Percentiles rank a stretch among this genome's conserved stretches.
Evolutionary conservation across 345 rosid species (phyloP).

Genomic region (Citrus medica): DNA sequence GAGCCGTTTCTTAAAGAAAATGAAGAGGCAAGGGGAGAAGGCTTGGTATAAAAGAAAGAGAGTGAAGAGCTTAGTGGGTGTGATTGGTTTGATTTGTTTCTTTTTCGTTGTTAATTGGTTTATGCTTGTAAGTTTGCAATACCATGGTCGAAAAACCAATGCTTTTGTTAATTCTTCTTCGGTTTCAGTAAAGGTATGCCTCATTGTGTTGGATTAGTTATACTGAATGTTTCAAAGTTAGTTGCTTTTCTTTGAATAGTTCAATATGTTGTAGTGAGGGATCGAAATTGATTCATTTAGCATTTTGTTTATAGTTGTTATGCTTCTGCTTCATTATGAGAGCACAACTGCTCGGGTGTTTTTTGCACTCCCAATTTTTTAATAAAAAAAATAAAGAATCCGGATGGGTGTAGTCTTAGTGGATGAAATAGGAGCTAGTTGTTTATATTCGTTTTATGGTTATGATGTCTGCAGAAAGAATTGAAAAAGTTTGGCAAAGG

Average conservation of each 20-base stretch:
- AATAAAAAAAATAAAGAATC: not conserved
- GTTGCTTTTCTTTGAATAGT: not conserved
- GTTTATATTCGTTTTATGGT: not conserved
- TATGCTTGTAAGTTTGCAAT: constrained; percentile 67
- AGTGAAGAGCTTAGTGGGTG: constrained; percentile 38
- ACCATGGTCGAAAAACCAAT: constrained; percentile 29
- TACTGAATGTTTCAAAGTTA: not conserved
- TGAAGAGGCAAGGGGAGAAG: constrained; percentile 44
- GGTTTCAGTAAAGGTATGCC: constrained; percentile 43
- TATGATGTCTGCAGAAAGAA: constrained; percentile 33
- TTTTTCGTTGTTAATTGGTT: constrained; percentile 75
- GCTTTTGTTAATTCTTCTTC: constrained; percentile 36
- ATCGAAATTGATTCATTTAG: no score
- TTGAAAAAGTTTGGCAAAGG: constrained; percentile 41
- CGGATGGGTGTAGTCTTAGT: not conserved
- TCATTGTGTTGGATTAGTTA: not conserved
- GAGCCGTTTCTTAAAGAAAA: constrained; percentile 37
- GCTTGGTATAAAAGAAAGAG: constrained; percentile 46
- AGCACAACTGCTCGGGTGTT: not conserved
- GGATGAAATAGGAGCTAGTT: not conserved
- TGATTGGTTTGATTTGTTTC: constrained; percentile 51
- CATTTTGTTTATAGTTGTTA: no score
- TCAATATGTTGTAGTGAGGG: no score
- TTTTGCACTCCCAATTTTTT: not conserved
- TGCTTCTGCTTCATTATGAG: no score